These are phyloP conservation scores for Zangia roseola DNA, from an alignment of 768 basidiomycete genomes.

Conservation along the genomic window DNA sequence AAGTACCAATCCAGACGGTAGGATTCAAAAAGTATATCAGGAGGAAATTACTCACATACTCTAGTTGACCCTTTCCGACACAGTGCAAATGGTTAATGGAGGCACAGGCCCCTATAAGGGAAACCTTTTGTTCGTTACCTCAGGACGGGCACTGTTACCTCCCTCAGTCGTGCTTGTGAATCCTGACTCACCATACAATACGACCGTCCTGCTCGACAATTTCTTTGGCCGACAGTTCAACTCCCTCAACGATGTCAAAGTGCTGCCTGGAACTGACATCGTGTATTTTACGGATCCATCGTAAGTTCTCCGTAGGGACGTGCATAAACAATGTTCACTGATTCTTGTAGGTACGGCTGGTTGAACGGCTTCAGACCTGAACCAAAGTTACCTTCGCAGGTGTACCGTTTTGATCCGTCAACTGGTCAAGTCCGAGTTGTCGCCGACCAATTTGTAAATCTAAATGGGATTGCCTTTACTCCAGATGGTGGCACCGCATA, in stretches of 20 bases:
- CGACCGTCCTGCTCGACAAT: constrained; percentile 72
- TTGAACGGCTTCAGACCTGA: constrained; percentile 62
- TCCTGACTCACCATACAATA: constrained; percentile 60
- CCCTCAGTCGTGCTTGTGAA: constrained; percentile 66
- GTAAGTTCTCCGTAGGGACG: constrained; percentile 41
- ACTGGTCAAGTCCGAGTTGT: constrained; percentile 67
- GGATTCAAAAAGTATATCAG: neutral
- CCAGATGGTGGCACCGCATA: constrained; percentile 63
- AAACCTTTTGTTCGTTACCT: constrained; percentile 59
- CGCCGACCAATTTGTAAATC: constrained; percentile 71
- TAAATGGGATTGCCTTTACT: constrained; percentile 77
- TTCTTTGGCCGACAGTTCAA: constrained; percentile 81
- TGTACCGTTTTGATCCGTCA: constrained; percentile 49
- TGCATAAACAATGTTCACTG: neutral
- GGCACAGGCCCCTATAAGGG: constrained; percentile 63
- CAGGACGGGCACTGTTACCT: constrained; percentile 61
- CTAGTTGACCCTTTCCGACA: constrained; percentile 57
- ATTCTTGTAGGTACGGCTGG: constrained; percentile 55
- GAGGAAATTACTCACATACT: constrained; percentile 4
- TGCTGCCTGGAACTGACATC: constrained; percentile 62
- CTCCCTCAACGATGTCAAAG: constrained; percentile 76
- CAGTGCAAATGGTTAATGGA: constrained; percentile 69
- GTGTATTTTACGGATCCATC: constrained; percentile 74
- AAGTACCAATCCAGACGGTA: constrained; percentile 45
- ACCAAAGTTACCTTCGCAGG: constrained; percentile 67